Conservation (phyloP, 1,284 basidiomycete species). For the Agroathelia rolfsii region DNA sequence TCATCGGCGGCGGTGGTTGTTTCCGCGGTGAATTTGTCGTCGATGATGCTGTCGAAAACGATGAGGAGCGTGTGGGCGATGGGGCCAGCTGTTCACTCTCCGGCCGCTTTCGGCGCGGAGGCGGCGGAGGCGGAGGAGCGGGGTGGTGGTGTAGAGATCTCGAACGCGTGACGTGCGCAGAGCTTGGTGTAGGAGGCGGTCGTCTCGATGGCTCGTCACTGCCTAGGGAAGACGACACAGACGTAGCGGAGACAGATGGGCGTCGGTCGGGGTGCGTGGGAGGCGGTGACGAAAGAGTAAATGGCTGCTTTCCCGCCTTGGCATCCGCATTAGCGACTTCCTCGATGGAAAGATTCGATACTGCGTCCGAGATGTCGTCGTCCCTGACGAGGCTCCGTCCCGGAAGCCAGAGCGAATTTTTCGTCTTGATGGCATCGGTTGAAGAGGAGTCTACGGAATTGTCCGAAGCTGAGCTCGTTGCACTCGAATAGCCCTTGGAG, state of each 20-base stretch:
- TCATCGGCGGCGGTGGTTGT: too few relatives aligned
- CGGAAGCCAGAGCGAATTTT: slow-evolving; percentile 20
- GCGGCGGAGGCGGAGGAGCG: slow-evolving; percentile 31
- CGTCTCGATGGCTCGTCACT: slow-evolving; percentile 13
- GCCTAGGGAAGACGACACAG: slow-evolving; percentile 9
- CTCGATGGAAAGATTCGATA: slow-evolving; percentile 28
- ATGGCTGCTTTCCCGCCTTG: too few relatives aligned
- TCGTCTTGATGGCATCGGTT: slow-evolving; percentile 22
- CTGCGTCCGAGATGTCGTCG: slow-evolving; percentile 20
- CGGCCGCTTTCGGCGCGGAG: slow-evolving; percentile 41
- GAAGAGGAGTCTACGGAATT: slow-evolving; percentile 14
- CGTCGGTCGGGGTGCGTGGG: slow-evolving; percentile 54
- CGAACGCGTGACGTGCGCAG: slow-evolving; percentile 37
- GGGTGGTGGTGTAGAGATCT: slow-evolving; percentile 47
- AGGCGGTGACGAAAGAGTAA: slow-evolving; percentile 31
- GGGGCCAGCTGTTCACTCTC: slow-evolving; percentile 49
- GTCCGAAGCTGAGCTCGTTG: too few relatives aligned
- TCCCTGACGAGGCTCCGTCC: slow-evolving; percentile 18
- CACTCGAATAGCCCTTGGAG: too few relatives aligned
- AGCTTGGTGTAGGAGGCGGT: slow-evolving; percentile 19
- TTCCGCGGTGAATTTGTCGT: too few relatives aligned
- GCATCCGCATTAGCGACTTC: too few relatives aligned
- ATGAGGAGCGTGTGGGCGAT: slow-evolving; percentile 13
- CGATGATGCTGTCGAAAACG: slow-evolving; percentile 2
- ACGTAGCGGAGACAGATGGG: slow-evolving; percentile 14